Base-by-base conservation (phyloP, 108 stramenopile species). In the Fragilaria crotonensis region DNA sequence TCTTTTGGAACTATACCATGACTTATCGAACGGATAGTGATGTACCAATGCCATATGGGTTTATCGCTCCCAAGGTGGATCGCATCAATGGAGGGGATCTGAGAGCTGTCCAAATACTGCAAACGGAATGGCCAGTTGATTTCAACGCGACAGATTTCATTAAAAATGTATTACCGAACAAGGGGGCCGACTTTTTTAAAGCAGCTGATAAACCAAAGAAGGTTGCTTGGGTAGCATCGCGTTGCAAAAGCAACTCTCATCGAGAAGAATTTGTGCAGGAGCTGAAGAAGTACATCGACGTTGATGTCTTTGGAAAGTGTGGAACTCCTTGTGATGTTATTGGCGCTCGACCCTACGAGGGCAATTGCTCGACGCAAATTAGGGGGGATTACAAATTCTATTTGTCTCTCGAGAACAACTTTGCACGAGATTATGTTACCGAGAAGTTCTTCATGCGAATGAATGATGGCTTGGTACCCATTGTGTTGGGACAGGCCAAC, bases 391-490 rank as follows among this genome's bases (percentile, higher is more conserved):
- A 59, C 57, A 71, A 71, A 33, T 71, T 71, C 41, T 71, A 71
- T 48, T 44, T 71, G 45, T 49, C 61, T 3, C 64, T 71, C 54
- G 70, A 71, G 50, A 71, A 71, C 48, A 19, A 47, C 45, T 64
- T 71, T 28, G 63, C 63, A 28, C 51, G 60, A 3, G 70, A 71
- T 46, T 71, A 71, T 33, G 70, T 59, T 21, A 71, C 70, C 17
- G 70, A 71, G 54, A 71, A 71, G 29, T 71, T 71, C 57, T 71
- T 71, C 64, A n/a, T 22, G 21, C 70, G 63, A 7, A 64, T 71
- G 63, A 30, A 64, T 18, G 27, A 59, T 26, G 30, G 51, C 14
- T 21, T 59, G 18, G 51, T 59, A 4, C 55, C 55, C 30, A 20
- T 61, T 21, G 57, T 57, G 5, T 19, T 71, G 57, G 70, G 70